These are phyloP conservation scores for Boletus vermiculosoides DNA, from an alignment of 768 basidiomycete species.

Conservation along the genomic window DNA sequence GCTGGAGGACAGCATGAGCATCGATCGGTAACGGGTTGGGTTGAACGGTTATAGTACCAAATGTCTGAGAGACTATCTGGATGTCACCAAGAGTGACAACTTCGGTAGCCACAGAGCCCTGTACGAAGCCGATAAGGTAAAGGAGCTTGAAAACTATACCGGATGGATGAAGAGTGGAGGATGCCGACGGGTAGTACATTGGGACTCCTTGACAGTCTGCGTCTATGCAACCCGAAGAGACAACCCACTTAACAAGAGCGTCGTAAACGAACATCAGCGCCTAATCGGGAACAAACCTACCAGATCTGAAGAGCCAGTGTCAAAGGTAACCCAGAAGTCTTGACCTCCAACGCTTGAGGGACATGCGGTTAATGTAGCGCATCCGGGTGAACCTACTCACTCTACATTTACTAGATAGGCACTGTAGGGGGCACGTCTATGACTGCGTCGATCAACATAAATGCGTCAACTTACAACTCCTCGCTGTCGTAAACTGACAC, in stretches of 20 bases:
- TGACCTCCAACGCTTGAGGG: constrained; percentile 41
- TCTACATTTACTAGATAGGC: constrained; percentile 41
- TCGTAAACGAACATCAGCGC: constrained; percentile 2
- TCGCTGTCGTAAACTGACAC: constrained; percentile 31
- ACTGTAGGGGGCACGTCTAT: constrained; percentile 21
- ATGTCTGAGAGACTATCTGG: constrained; percentile 45
- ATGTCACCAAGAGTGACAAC: constrained; percentile 45
- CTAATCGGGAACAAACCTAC: constrained; percentile 28
- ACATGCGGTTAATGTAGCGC: constrained; percentile 1
- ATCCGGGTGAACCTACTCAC: constrained; percentile 21
- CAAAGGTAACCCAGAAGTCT: constrained; percentile 45
- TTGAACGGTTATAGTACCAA: constrained; percentile 36
- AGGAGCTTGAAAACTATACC: constrained; percentile 40
- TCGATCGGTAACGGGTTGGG: neutral
- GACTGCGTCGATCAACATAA: neutral
- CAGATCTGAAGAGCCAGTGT: constrained; percentile 60
- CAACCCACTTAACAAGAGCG: constrained; percentile 45
- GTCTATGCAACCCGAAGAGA: constrained; percentile 43
- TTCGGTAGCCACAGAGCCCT: constrained; percentile 52
- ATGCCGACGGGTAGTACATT: constrained; percentile 38
- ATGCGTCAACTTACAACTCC: constrained; percentile 32
- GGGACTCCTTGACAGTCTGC: constrained; percentile 46
- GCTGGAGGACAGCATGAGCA: constrained; percentile 32
- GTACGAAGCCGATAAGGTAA: constrained; percentile 55
- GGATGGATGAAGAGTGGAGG: constrained; percentile 31